A percentile compares a stretch with the other conserved stretches of the same genome.
Evolutionary conservation across 345 rosid species (phyloP).

Genomic region (Sisymbrium irio): DNA sequence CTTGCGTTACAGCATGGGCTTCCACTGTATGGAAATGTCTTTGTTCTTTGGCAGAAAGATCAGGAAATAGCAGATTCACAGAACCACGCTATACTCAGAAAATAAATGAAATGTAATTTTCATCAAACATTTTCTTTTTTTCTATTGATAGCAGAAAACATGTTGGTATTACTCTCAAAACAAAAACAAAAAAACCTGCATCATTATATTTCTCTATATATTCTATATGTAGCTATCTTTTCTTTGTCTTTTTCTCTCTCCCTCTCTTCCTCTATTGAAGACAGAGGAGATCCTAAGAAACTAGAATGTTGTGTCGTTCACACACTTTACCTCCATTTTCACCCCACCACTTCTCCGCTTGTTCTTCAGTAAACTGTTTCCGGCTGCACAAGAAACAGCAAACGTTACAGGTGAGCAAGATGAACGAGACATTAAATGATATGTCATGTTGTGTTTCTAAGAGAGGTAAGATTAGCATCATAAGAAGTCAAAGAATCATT

Average conservation of each 20-base stretch:
- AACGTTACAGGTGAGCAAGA: not conserved
- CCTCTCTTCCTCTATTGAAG: not conserved
- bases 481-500: not conserved
- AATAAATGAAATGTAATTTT: not conserved
- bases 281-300: slow-evolving; percentile 21
- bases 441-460: not conserved
- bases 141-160: slow-evolving; percentile 11
- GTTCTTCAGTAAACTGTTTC: slow-evolving; percentile 63
- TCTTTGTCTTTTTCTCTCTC: slow-evolving; percentile 2
- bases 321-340: slow-evolving; percentile 62
- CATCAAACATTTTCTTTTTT: not conserved
- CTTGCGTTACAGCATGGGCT: too few species aligned
- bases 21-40: too few species aligned
- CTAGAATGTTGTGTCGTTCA: slow-evolving; percentile 50
- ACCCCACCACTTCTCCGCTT: slow-evolving; percentile 94
- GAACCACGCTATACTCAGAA: not conserved
- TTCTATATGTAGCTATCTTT: slow-evolving; percentile 15
- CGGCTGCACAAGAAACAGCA: slow-evolving; percentile 45
- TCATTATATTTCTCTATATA: slow-evolving; percentile 6
- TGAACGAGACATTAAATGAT: not conserved
- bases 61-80: not conserved
- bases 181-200: not conserved
- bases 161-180: not conserved
- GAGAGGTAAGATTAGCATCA: not conserved
- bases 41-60: not conserved